These are phyloP conservation scores for Silene noctiflora DNA, from an alignment of 179 eudicot species.

Conservation along the genomic window DNA sequence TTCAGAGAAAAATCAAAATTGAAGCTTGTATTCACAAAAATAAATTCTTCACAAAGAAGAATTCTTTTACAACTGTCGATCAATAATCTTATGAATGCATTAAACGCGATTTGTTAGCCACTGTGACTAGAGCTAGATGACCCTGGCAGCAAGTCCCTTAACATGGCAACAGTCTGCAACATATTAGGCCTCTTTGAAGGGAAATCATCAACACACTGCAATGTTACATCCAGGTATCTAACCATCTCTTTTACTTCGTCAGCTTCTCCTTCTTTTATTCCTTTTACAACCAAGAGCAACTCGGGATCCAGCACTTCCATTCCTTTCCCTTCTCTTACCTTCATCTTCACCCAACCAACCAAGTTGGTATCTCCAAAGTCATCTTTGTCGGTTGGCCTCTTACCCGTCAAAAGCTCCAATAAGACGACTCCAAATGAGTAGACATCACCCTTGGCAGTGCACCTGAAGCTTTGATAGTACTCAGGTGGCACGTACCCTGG, in stretches of 20 bases:
- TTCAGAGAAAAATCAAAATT: neutral
- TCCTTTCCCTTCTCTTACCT: slow-evolving; percentile 82
- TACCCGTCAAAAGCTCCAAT: slow-evolving; percentile 76
- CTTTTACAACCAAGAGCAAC: slow-evolving; percentile 41
- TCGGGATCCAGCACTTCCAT: slow-evolving; percentile 83
- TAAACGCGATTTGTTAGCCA: slow-evolving; percentile 11
- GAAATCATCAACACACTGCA: slow-evolving; percentile 89
- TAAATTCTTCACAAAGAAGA: slow-evolving; percentile 20
- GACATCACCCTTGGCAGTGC: slow-evolving; percentile 95
- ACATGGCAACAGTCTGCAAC: slow-evolving; percentile 91
- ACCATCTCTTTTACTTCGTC: slow-evolving; percentile 84
- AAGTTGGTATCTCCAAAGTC: slow-evolving; percentile 95
- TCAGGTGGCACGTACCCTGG: slow-evolving; percentile 99
- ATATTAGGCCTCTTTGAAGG: slow-evolving; percentile 93
- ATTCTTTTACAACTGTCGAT: neutral
- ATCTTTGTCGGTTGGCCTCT: slow-evolving; percentile 90
- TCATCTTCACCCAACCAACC: slow-evolving; percentile 96
- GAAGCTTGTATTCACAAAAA: slow-evolving; percentile 23
- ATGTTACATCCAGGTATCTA: slow-evolving; percentile 60
- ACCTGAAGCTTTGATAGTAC: slow-evolving; percentile 94
- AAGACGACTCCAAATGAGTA: slow-evolving; percentile 88
- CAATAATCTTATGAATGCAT: neutral
- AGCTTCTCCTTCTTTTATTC: slow-evolving; percentile 42
- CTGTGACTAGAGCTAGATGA: slow-evolving; percentile 39
- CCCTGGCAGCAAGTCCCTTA: slow-evolving; percentile 60